phyloP scores from a whole-genome alignment of 75 land plant species.

The Isoetes taiwanensis region DNA sequence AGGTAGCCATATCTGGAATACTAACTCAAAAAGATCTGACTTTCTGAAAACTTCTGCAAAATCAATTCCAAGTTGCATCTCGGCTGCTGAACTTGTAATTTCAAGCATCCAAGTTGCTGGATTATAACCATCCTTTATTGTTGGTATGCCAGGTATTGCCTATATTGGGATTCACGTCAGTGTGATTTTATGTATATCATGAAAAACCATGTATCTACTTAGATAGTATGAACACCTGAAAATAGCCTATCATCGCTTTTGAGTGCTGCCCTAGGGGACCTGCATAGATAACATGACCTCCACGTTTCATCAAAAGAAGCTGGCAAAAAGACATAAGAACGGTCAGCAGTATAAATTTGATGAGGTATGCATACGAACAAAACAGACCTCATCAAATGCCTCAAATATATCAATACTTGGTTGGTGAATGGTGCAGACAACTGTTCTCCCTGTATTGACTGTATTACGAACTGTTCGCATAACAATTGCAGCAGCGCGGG shows the following conservation, averaged over 20 bases:
- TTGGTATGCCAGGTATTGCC: too few relatives aligned
- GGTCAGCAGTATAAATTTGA: background rate
- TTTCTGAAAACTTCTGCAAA: background rate
- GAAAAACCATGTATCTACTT: too few relatives aligned
- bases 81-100: background rate
- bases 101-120: too few relatives aligned
- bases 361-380: background rate
- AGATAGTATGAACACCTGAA: too few relatives aligned
- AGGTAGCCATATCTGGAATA: too few relatives aligned
- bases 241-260: slow-evolving; percentile 36
- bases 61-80: background rate
- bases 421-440: too few relatives aligned
- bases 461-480: slow-evolving; percentile 17
- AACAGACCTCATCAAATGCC: slow-evolving; percentile 62
- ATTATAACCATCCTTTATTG: too few relatives aligned
- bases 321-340: slow-evolving; percentile 4
- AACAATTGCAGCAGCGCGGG: slow-evolving; percentile 18
- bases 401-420: slow-evolving; percentile 63
- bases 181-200: too few relatives aligned
- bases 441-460: too few relatives aligned
- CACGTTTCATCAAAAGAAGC: slow-evolving; percentile 58
- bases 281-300: slow-evolving; percentile 46
- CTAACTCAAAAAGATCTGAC: too few relatives aligned
- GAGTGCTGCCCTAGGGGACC: slow-evolving; percentile 49
- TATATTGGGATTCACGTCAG: too few relatives aligned